Base-by-base conservation (phyloP, 495 filamentous ascomycete species). In the Thermochaetoides thermophila region DNA sequence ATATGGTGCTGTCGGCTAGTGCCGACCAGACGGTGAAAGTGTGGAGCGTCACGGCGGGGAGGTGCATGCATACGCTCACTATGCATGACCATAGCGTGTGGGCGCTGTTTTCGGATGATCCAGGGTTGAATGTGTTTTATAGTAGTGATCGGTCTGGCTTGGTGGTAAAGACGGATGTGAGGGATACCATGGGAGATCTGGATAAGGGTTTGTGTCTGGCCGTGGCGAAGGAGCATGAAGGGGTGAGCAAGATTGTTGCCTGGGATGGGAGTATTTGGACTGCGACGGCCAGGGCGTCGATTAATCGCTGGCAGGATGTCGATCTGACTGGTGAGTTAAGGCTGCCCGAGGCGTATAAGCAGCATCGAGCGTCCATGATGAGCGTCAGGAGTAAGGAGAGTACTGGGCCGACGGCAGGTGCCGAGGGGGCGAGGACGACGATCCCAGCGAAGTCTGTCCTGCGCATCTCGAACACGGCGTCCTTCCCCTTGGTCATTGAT, bases 1-100 rank as follows among this genome's bases (percentile, higher is more conserved):
- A 93, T 53, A 87, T 74, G 20, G 80, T 97, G 31, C 73, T 97
- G 71, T 92, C 85, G 0, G 91, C 84, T 3, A 94, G 85, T 31
- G 91, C 89, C 2, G 89, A 97, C 52, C 84, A 89, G 53, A 95
- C 89, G 0, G 77, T 97, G 59, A 97, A 97, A 56, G 73, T 96
- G 15, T 97, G 89, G 89, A 95, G 84, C 30, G 71, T 95, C 29
- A 85, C 83, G 2, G 86, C 84, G 8, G 89, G 87, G 22, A 69
- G 89, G 38, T 96, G 89, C 64, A 82, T 95, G 78, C 81, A 95
- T 57, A 97, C 91, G 4, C 65, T 97, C 34, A 94, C 85, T 11
- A 96, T 96, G 89, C 89, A 97, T 52, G 92, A 89, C 51, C 84
- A 91, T 46, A 94, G 85, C 50, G 87, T 97, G 13, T 97, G 89